These are phyloP conservation scores for Annulohypoxylon truncatum DNA, from an alignment of 2,329 filamentous ascomycete genomes.

Conservation along the genomic window DNA sequence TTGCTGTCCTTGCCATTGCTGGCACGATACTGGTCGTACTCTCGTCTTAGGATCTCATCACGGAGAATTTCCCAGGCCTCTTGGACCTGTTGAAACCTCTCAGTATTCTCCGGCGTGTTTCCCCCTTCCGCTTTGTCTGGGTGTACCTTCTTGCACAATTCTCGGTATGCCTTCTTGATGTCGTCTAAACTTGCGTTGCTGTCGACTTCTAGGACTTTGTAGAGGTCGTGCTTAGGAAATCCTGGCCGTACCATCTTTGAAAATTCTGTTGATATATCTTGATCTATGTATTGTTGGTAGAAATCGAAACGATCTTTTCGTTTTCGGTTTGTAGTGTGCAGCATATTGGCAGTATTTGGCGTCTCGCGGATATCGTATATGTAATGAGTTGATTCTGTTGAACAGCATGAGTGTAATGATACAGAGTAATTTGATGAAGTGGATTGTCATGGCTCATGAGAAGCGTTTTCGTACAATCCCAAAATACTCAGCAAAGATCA, in stretches of 20 bases:
- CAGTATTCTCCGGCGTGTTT: conserved; percentile 28
- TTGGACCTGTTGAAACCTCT: conserved; percentile 15
- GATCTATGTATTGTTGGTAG: neutral
- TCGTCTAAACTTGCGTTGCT: conserved; percentile 24
- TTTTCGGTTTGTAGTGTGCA: conserved; percentile 8
- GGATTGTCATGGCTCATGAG: neutral
- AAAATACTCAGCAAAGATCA: neutral
- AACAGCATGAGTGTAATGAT: conserved; percentile 6
- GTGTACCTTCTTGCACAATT: conserved; percentile 24
- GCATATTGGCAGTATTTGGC: neutral
- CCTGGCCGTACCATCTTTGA: conserved; percentile 17
- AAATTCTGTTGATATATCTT: neutral
- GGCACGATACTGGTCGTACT: conserved; percentile 29
- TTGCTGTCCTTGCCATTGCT: neutral
- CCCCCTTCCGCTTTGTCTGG: conserved; percentile 37
- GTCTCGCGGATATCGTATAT: neutral
- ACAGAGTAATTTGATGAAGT: neutral
- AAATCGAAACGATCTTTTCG: neutral
- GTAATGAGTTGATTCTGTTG: neutral
- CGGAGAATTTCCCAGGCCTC: conserved; percentile 34
- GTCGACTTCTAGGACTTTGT: conserved; percentile 26
- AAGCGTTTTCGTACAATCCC: neutral
- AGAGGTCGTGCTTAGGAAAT: conserved; percentile 31
- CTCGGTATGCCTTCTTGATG: conserved; percentile 34
- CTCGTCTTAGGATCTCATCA: conserved; percentile 22